These are phyloP conservation scores for Oenanthe sinensis DNA, from an alignment of 129 eudicot species.

Conservation along the genomic window DNA sequence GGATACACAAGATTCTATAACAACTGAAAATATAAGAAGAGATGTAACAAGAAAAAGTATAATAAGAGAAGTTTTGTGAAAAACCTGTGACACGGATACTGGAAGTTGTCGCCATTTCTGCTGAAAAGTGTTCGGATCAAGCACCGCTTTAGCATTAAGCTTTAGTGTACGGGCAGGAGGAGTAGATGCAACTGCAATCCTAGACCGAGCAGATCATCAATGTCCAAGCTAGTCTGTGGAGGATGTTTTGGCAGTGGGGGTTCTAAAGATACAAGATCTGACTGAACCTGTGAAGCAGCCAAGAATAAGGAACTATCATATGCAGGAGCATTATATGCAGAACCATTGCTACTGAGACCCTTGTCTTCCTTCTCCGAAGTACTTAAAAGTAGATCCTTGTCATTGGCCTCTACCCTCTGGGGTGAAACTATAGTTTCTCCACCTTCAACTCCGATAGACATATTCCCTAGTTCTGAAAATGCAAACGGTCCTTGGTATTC, in stretches of 20 bases:
- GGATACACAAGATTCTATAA: neutral
- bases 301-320: constrained; percentile 33
- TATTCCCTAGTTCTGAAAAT: constrained; percentile 60
- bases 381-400: constrained; percentile 59
- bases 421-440: constrained; percentile 32
- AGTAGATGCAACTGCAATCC: constrained; percentile 36
- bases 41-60: neutral
- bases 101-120: constrained; percentile 98
- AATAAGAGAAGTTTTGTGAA: neutral
- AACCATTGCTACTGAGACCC: constrained; percentile 30
- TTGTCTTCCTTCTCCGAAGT: constrained; percentile 70
- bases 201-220: constrained; percentile 86
- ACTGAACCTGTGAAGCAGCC: constrained; percentile 31
- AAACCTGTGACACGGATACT: constrained; percentile 70
- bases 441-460: constrained; percentile 50
- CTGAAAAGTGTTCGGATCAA: constrained; percentile 76
- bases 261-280: constrained; percentile 55
- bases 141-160: constrained; percentile 66
- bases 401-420: constrained; percentile 66
- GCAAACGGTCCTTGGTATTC: constrained; percentile 93
- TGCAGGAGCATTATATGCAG: constrained; percentile 57
- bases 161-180: constrained; percentile 44
- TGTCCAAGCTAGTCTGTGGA: constrained; percentile 38
- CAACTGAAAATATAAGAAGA: neutral
- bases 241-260: constrained; percentile 25